Conservation (phyloP, 192 early-diverging fungal genomes). For the Backusella parvicylindrica region DNA sequence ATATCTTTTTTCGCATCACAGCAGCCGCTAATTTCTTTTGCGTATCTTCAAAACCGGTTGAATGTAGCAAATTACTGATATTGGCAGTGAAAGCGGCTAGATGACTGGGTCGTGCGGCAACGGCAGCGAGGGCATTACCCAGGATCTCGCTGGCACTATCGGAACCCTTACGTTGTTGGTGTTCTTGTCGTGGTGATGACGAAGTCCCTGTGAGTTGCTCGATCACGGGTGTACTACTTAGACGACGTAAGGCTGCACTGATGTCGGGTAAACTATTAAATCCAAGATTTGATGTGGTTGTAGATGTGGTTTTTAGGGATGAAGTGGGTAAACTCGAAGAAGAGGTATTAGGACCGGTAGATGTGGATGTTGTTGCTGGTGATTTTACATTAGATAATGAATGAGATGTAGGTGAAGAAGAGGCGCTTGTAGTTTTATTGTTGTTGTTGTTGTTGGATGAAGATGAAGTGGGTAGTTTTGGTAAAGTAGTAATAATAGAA, state of each 20-base stretch:
- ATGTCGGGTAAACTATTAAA: constrained; percentile 19
- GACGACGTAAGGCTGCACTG: constrained; percentile 10
- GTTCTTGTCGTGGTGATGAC: not conserved
- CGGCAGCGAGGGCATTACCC: constrained; percentile 24
- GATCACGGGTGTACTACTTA: constrained; percentile 1
- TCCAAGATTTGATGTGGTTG: not conserved
- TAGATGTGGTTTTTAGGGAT: not conserved
- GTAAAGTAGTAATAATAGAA: not conserved
- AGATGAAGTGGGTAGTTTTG: not conserved
- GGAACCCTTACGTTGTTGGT: no score
- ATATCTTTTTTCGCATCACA: not conserved
- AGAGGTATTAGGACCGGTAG: not conserved
- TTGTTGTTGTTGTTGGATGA: no score
- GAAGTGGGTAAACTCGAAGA: no score
- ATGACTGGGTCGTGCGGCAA: constrained; percentile 16
- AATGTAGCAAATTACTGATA: constrained; percentile 10
- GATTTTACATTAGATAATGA: not conserved
- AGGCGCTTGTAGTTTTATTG: not conserved
- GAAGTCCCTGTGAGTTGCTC: not conserved
- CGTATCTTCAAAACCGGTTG: constrained; percentile 1
- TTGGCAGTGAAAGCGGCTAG: constrained; percentile 22
- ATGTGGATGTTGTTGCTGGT: not conserved
- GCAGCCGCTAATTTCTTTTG: constrained; percentile 5
- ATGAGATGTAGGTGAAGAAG: not conserved
- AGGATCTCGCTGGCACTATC: constrained; percentile 9